Evolutionary conservation across 768 basidiomycete genomes (phyloP), one percentile per base, ranked within the genome.

Genomic region (Leccinum uliginosum): DNA sequence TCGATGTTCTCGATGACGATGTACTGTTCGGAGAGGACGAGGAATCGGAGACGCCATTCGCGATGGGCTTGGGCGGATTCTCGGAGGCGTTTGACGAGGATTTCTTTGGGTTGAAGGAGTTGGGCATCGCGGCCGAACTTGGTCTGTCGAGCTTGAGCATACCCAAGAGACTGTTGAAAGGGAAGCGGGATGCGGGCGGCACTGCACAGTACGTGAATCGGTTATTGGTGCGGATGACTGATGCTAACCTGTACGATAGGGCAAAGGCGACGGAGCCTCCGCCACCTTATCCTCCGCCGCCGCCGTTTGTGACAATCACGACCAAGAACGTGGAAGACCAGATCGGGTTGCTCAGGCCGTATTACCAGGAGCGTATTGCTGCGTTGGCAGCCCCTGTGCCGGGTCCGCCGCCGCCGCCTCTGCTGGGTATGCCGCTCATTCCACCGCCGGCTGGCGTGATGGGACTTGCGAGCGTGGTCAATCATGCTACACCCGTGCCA

Each of bases 41-140:
- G 45, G 83, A 84, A 54, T 81, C 87, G 43, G 84, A 85, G 17
- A 78, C 84, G 38, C 82, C 83, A 44, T 79, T 91, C 48, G 78
- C 84, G 19, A 83, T 85, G 88, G 93, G 93, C 52, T 23, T 71
- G 61, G 68, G 68, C n/a, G 88, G 91, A 65, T 93, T 96, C 69
- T 87, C 91, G 0, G 91, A 93, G 51, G 78, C 85, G 15, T 80
- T 95, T 15, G 94, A 93, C 30, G 93, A 94, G 64, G 95, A 98
- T 70, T 96, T 95, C 74, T 81, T 98, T 12, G 95, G 95, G 11
- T 78, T 98, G 26, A 82, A 84, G 50, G 93, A 90, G 66, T 75
- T 93, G 45, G 95, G 94, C 29, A 91, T 97, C 51, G 93, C 92
- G 21, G 82, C 81, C 44, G 95, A 97, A 66, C 79, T 89, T 50